Conservation (phyloP, 208 protist genomes). For the Herpetomonas samuelpessoai region DNA sequence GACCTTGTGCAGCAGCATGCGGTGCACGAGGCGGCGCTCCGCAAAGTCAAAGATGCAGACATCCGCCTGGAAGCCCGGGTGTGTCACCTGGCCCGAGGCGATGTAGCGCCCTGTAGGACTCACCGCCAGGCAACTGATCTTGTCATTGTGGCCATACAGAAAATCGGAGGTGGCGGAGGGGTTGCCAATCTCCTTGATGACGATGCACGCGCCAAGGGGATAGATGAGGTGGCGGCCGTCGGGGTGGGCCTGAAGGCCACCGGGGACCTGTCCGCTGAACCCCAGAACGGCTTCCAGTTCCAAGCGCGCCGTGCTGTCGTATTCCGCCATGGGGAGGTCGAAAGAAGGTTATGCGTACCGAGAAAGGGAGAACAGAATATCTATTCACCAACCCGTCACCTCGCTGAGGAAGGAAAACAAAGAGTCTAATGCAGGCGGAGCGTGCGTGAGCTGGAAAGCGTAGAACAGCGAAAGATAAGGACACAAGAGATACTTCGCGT, state of each 20-base stretch:
- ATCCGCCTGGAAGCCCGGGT: slow-evolving; percentile 94
- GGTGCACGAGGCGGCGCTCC: slow-evolving; percentile 82
- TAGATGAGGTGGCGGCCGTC: slow-evolving; percentile 91
- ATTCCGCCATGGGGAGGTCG: slow-evolving; percentile 65
- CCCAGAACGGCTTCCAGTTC: slow-evolving; percentile 81
- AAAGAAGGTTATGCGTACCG: too few relatives aligned
- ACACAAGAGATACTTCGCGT: too few relatives aligned
- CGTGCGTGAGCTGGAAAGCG: too few relatives aligned
- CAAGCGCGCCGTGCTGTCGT: slow-evolving; percentile 56
- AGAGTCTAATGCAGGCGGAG: too few relatives aligned
- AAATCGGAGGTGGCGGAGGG: slow-evolving; percentile 78
- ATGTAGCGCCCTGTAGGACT: slow-evolving; percentile 90
- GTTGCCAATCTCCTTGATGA: slow-evolving; percentile 86
- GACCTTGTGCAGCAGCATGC: slow-evolving; percentile 94
- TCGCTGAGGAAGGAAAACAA: too few relatives aligned
- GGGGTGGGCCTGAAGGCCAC: slow-evolving; percentile 87
- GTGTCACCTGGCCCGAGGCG: slow-evolving; percentile 93
- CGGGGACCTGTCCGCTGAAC: slow-evolving; percentile 80
- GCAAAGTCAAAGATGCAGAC: slow-evolving; percentile 93
- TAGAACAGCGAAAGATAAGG: too few relatives aligned
- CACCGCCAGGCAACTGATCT: slow-evolving; percentile 92
- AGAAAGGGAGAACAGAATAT: too few relatives aligned
- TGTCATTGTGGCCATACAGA: slow-evolving; percentile 93
- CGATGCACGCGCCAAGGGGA: slow-evolving; percentile 91
- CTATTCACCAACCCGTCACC: too few relatives aligned